Evolutionary conservation across 306 rosid species (phyloP), one percentile per base, ranked within the genome.

Genomic region (Canavalia gladiata): DNA sequence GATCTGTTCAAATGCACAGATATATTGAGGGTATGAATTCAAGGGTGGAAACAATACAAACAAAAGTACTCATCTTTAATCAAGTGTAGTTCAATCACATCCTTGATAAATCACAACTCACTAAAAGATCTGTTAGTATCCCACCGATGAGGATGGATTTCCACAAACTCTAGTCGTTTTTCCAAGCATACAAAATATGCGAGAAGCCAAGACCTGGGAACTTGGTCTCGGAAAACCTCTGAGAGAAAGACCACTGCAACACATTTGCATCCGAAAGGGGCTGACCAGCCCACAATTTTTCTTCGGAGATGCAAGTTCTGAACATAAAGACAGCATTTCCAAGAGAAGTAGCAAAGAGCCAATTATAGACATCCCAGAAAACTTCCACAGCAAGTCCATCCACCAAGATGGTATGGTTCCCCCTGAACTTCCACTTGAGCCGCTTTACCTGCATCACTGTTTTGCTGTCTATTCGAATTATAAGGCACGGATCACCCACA

Each of bases 241-340:
- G 92, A 8, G 99, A 93, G 74, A 89, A 93, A 49, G 99, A 93
- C 94, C 93, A 96, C 59, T 91, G 91, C 90, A 89, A 47, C 49
- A 77, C 63, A 80, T 85, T 93, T 55, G 97, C 85, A 86, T 92
- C 97, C 1, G 94, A 83, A 45, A 79, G 57, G 12, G 91, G 85
- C 58, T 93, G 90, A 77, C 80, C 85, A 74, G 90, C 71, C 94
- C 97, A 88, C 82, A 90, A 59, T 86, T 93, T 96, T 57, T 96
- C 99, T 1, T 92, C 84, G 4, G 97, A 89, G 25, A 86, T 75
- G 79, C 94, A 88, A 63, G 99, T 92, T 84, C 93, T 92, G 89
- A 96, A 96, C 98, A 96, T 88, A 68, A 96, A 96, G 68, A 96
- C 97, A 64, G 97, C 98, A 84, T 78, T 90, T 73, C 97, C 98